These are phyloP conservation scores for Fraxinus anomala DNA, from an alignment of 257 asterid genomes.

Conservation along the genomic window DNA sequence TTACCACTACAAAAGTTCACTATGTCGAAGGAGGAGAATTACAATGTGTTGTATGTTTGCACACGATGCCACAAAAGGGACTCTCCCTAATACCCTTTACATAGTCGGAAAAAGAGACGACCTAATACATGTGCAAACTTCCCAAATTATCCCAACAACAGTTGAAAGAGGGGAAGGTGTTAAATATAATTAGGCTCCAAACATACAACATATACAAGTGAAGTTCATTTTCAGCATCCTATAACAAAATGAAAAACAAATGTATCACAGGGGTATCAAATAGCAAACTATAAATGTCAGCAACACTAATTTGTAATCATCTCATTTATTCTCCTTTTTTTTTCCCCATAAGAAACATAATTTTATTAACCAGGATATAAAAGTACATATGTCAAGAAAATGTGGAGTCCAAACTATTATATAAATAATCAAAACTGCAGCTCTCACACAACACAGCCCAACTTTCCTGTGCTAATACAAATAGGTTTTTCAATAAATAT, in stretches of 20 bases:
- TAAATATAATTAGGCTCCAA: background rate
- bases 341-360: too few species aligned
- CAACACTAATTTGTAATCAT: background rate
- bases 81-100: too few species aligned
- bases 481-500: background rate
- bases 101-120: background rate
- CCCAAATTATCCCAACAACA: background rate
- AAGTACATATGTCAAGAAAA: too few species aligned
- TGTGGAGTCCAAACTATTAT: background rate
- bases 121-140: background rate
- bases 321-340: background rate
- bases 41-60: background rate
- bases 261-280: background rate
- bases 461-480: background rate
- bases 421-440: background rate
- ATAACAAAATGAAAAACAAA: background rate
- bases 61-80: background rate
- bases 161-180: background rate
- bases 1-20: background rate
- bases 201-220: background rate
- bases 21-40: background rate
- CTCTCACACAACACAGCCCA: background rate
- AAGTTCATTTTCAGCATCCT: background rate
- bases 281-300: slow-evolving; percentile 10
- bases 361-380: too few species aligned